phyloP scores from a whole-genome alignment of 2,329 filamentous ascomycete species.

The Fusarium humuli region DNA sequence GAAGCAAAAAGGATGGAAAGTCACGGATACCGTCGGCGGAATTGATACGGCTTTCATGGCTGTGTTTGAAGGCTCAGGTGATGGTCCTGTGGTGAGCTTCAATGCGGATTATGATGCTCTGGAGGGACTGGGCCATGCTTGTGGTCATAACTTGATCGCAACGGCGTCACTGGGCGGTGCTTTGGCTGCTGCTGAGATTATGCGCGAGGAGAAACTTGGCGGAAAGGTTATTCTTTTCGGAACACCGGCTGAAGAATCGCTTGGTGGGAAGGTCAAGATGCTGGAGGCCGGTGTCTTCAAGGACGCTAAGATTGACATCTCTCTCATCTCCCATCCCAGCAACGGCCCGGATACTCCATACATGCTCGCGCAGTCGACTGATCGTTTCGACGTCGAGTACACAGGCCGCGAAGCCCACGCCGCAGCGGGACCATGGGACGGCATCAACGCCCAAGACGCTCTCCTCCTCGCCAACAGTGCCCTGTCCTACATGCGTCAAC shows the following conservation, averaged over 20 bases:
- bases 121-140: slow-evolving; percentile 32
- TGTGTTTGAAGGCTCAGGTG: slow-evolving; percentile 52
- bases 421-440: slow-evolving; percentile 33
- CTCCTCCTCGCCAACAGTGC: slow-evolving; percentile 38
- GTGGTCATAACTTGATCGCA: slow-evolving; percentile 41
- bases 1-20: slow-evolving; percentile 52
- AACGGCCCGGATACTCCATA: slow-evolving; percentile 24
- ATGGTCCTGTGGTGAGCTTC: slow-evolving; percentile 56
- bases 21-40: slow-evolving; percentile 55
- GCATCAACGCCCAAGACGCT: slow-evolving; percentile 42
- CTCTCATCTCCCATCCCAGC: slow-evolving; percentile 38
- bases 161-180: slow-evolving; percentile 33
- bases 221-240: slow-evolving; percentile 41
- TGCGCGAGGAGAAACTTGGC: slow-evolving; percentile 30
- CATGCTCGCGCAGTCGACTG: slow-evolving; percentile 34
- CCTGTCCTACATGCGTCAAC: slow-evolving; percentile 34
- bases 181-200: slow-evolving; percentile 32
- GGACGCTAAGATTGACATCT: slow-evolving; percentile 39
- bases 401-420: slow-evolving; percentile 31
- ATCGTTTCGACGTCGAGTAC: slow-evolving; percentile 37
- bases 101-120: slow-evolving; percentile 54
- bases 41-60: slow-evolving; percentile 59
- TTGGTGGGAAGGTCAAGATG: slow-evolving; percentile 40
- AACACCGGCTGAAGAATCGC: slow-evolving; percentile 38
- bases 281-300: slow-evolving; percentile 36